Evolutionary conservation across 116 monocot genomes (phyloP).

Genomic region (Dioscorea cayenensis): DNA sequence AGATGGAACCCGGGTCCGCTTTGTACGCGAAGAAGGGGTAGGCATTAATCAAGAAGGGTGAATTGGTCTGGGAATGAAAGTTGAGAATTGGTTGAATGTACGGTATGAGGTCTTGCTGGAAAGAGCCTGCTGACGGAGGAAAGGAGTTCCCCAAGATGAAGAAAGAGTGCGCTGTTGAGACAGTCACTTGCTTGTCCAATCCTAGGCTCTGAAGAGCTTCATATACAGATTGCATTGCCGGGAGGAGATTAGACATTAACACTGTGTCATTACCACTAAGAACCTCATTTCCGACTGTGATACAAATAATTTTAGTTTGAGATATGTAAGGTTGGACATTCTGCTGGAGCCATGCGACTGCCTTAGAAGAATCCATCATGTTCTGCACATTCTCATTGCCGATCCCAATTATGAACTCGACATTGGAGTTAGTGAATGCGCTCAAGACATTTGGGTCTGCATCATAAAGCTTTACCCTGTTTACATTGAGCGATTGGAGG

Average conservation of each 20-base stretch:
- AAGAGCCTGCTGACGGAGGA: not conserved
- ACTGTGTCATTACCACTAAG: not conserved
- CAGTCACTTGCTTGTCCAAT: not conserved
- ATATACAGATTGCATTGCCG: not conserved
- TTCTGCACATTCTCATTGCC: no score
- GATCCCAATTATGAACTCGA: no score
- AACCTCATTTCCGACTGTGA: conserved; percentile 1
- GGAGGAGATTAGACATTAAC: not conserved
- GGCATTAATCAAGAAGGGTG: no score
- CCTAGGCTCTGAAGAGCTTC: not conserved
- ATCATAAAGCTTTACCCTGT: no score
- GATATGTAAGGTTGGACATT: not conserved
- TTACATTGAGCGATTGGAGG: no score
- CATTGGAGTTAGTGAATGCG: no score
- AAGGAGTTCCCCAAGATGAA: not conserved
- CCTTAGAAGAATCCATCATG: no score
- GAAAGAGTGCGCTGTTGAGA: not conserved
- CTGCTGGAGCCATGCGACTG: no score
- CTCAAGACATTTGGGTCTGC: no score
- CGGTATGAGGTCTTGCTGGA: not conserved
- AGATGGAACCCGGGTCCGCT: not conserved
- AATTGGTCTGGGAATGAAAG: not conserved
- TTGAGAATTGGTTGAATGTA: conserved; percentile 1
- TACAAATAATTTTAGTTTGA: not conserved
- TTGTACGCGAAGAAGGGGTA: not conserved